Percentiles rank a stretch among this genome's conserved stretches.
Conservation (phyloP, 1,284 basidiomycete genomes). For the Apiotrichum laibachii region DNA sequence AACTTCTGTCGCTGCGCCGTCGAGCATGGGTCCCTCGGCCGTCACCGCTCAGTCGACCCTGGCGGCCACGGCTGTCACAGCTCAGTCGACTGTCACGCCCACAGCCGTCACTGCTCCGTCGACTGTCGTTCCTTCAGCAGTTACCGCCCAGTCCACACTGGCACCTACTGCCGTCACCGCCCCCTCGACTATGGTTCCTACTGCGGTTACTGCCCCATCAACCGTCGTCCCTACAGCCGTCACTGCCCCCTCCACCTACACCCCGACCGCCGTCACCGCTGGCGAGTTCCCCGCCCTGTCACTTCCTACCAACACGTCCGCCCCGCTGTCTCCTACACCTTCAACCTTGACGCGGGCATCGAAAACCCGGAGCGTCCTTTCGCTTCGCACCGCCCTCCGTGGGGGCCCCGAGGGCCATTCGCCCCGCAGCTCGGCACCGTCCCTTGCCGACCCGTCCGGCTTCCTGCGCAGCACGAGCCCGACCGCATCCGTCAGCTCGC, state of each 20-base stretch:
- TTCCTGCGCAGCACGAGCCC: constrained; percentile 3
- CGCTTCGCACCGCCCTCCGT: constrained; percentile 1
- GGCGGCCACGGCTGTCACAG: not conserved
- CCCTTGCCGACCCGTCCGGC: constrained; percentile 7
- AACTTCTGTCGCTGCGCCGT: not conserved
- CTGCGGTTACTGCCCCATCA: not conserved
- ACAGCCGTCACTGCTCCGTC: not conserved
- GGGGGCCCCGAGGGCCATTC: not conserved
- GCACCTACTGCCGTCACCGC: not conserved
- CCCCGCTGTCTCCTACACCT: not conserved
- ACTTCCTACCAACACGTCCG: constrained; percentile 3
- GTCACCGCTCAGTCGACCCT: not conserved
- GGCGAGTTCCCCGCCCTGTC: not conserved
- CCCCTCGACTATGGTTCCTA: not conserved
- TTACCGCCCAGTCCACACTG: not conserved
- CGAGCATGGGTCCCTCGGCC: not conserved
- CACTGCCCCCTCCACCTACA: not conserved
- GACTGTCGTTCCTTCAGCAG: not conserved
- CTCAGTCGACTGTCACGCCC: not conserved
- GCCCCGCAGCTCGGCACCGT: not conserved
- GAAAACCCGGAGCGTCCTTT: not conserved
- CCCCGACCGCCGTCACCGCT: not conserved
- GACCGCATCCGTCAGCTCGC: not conserved
- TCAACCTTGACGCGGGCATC: not conserved
- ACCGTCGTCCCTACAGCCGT: not conserved